Evolutionary conservation across 2,329 filamentous ascomycete species (phyloP), one percentile per base, ranked within the genome.

Genomic region (Phoma sp.): DNA sequence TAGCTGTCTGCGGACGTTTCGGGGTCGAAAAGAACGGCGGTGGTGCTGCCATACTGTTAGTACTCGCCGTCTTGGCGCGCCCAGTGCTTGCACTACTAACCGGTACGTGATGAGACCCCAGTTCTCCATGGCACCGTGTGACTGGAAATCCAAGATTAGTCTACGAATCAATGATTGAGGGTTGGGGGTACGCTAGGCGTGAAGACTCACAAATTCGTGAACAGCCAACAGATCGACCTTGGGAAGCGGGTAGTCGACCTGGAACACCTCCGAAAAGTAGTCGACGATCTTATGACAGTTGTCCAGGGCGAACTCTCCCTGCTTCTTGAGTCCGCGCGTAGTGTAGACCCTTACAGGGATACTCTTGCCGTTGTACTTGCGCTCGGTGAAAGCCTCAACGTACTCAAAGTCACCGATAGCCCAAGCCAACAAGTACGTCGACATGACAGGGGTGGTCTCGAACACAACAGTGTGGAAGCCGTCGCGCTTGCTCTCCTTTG

Each of bases 91-190:
- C 17, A 27, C 10, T 29, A 60, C 61, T 57, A 19, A 76, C 74
- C 92, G 86, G 79, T 98, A 99, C 29, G 95, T 98, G 55, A 99
- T 92, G 49, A 99, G 82, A 74, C 94, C 94, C 94, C 94, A 98
- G 77, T 98, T 98, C 83, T 98, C 93, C 93, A 98, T 97, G 60
- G 93, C 94, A 63, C 94, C 94, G 55, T 84, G 82, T 69, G 82
- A 84, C 82, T 84, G 78, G 62, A 65, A 73, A 62, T 47, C 67
- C 66, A 58, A 46, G 69, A 74, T 83, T 69, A 84, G 80, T 64
- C 37, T 56, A 32, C 27, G 75, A 57, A 38, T 46, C 47, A 40
- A 17, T 47, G 41, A 4, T 15, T n/a, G 19, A 44, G 15, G 31
- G 36, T 25, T 51, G 53, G 63, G 58, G 62, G 65, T 36, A 55